Evolutionary conservation across 106 monocot genomes (phyloP).

Genomic region (Acorus calamus): DNA sequence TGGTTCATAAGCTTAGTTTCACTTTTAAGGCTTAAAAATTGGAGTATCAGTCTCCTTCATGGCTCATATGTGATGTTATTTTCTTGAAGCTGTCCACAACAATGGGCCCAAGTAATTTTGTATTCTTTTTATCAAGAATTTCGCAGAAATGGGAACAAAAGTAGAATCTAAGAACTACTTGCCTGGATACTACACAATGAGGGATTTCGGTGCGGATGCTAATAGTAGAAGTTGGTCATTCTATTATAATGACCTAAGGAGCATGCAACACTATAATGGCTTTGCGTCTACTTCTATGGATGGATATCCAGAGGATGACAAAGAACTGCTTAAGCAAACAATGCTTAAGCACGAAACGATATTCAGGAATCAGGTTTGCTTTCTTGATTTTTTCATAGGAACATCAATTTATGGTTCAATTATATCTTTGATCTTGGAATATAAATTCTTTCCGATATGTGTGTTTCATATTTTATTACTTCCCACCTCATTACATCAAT

Average conservation of each 20-base stretch:
- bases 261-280: slow-evolving; percentile 23
- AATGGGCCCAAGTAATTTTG: background rate
- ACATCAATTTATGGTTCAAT: background rate
- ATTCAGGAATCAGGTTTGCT: slow-evolving; percentile 59
- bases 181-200: slow-evolving; percentile 27
- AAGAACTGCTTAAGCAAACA: slow-evolving; percentile 50
- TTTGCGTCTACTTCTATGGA: slow-evolving; percentile 17
- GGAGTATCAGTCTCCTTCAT: no score
- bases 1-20: no score
- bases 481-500: no score
- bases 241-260: slow-evolving; percentile 28
- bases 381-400: background rate
- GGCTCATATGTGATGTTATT: no score
- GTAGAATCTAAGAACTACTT: slow-evolving; percentile 29
- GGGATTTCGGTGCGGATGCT: slow-evolving; percentile 29
- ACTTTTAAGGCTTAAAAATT: no score
- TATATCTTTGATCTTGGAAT: background rate
- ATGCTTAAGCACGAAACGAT: slow-evolving; percentile 63
- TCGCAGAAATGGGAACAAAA: slow-evolving; percentile 57
- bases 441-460: background rate
- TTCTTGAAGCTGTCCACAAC: no score
- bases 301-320: slow-evolving; percentile 36
- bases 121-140: background rate
- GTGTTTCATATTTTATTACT: no score
- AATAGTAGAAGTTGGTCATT: slow-evolving; percentile 16